Conservation (phyloP, 495 filamentous ascomycete species). For the Penicillium robsamsonii region DNA sequence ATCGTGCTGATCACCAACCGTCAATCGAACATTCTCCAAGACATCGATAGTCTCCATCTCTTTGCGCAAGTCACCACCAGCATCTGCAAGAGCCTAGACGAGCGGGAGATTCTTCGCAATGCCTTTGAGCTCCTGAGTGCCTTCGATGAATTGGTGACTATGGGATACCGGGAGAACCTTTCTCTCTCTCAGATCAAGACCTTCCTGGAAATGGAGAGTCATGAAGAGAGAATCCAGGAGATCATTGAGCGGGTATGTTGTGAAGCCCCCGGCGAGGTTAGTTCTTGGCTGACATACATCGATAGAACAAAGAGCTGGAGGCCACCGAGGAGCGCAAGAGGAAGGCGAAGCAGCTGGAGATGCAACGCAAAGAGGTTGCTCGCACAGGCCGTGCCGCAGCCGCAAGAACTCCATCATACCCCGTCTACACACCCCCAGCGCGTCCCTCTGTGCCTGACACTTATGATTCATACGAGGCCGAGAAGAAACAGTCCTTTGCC, state of each 20-base stretch:
- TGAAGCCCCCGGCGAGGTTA: slow-evolving; percentile 2
- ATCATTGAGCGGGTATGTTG: slow-evolving; percentile 82
- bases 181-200: slow-evolving; percentile 96
- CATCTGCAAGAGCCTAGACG: slow-evolving; percentile 93
- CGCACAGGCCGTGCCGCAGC: slow-evolving; percentile 55
- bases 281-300: slow-evolving; percentile 17
- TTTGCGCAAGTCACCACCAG: slow-evolving; percentile 96
- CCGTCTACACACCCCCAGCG: slow-evolving; percentile 81
- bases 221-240: slow-evolving; percentile 97
- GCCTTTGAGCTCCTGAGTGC: slow-evolving; percentile 93
- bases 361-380: slow-evolving; percentile 92
- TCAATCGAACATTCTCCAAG: slow-evolving; percentile 98
- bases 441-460: slow-evolving; percentile 72
- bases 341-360: slow-evolving; percentile 95
- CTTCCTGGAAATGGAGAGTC: slow-evolving; percentile 97
- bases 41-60: slow-evolving; percentile 95
- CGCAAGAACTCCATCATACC: slow-evolving; percentile 75
- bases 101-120: slow-evolving; percentile 90
- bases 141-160: slow-evolving; percentile 92
- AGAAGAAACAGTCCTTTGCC: slow-evolving; percentile 84
- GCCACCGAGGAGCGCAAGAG: slow-evolving; percentile 96
- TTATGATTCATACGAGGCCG: slow-evolving; percentile 90
- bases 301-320: slow-evolving; percentile 95
- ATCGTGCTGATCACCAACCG: slow-evolving; percentile 99
- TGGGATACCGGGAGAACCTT: slow-evolving; percentile 94